Evolutionary conservation across 768 basidiomycete genomes (phyloP).

Genomic region (Russula lepida): DNA sequence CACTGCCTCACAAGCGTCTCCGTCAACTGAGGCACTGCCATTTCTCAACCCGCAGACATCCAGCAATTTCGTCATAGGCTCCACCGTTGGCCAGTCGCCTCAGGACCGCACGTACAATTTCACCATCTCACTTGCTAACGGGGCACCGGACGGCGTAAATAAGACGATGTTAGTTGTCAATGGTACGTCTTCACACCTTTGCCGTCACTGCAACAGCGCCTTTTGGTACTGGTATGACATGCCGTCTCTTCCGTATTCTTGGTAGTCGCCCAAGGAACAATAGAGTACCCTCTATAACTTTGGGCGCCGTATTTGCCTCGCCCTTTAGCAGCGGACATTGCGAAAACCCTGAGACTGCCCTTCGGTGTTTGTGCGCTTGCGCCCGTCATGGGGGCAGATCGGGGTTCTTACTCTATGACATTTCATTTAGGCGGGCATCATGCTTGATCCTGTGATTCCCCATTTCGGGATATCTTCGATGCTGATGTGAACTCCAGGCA

Average conservation of each 20-base stretch:
- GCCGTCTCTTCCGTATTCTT: background rate
- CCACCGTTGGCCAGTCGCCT: constrained; percentile 22
- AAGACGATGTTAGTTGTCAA: constrained; percentile 42
- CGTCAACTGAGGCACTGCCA: constrained; percentile 1
- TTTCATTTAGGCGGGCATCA: background rate
- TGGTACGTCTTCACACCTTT: constrained; percentile 24
- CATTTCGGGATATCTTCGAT: background rate
- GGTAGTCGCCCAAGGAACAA: background rate
- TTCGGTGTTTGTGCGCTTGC: background rate
- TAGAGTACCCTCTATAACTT: background rate
- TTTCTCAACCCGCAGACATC: background rate
- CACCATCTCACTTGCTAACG: constrained; percentile 32
- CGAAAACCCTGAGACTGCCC: background rate
- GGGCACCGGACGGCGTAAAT: constrained; percentile 36
- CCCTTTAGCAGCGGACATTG: background rate
- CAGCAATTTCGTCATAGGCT: constrained; percentile 17
- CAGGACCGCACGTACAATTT: constrained; percentile 39
- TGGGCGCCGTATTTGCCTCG: too few relatives aligned
- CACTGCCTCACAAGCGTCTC: background rate
- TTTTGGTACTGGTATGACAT: background rate
- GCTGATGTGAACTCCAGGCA: constrained; percentile 17
- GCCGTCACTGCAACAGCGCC: background rate
- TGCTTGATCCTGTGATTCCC: background rate
- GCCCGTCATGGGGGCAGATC: background rate
- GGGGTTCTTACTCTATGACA: background rate